These are phyloP conservation scores for Cryptosporidium tyzzeri DNA, from an alignment of 169 alveolate genomes.

Conservation along the genomic window DNA sequence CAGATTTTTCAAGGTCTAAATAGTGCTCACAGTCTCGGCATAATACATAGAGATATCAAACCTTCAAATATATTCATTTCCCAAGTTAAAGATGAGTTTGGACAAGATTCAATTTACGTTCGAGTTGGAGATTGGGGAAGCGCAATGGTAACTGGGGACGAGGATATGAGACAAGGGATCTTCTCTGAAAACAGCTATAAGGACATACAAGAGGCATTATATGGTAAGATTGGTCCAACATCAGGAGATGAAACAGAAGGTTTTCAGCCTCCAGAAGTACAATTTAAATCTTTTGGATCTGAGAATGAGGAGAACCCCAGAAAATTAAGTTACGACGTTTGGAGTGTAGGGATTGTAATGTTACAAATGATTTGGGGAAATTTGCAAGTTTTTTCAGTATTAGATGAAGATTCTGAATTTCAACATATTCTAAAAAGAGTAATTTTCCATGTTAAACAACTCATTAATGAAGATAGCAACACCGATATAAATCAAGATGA, in stretches of 20 bases:
- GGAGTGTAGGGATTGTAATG: constrained; percentile 69
- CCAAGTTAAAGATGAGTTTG: not conserved
- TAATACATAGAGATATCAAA: constrained; percentile 70
- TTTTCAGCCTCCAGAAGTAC: constrained; percentile 74
- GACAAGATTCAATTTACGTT: not conserved
- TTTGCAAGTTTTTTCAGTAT: constrained; percentile 45
- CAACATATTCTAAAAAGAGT: constrained; percentile 28
- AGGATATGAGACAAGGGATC: not conserved
- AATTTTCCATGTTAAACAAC: constrained; percentile 16
- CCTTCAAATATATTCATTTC: constrained; percentile 67
- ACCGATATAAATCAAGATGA: not conserved
- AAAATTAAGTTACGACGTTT: constrained; percentile 31
- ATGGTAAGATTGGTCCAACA: constrained; percentile 50
- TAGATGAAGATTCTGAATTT: constrained; percentile 65
- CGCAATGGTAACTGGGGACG: constrained; percentile 39
- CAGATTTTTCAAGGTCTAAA: constrained; percentile 29
- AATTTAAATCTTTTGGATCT: constrained; percentile 44
- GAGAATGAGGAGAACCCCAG: not conserved
- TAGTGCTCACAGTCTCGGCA: constrained; percentile 34
- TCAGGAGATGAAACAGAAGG: constrained; percentile 68
- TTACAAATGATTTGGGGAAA: constrained; percentile 69
- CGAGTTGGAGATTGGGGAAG: constrained; percentile 75
- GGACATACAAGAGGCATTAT: constrained; percentile 27
- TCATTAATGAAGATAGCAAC: not conserved
- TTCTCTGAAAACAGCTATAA: not conserved